Base-by-base conservation (phyloP, 306 rosid genomes). In the Macrotyloma uniflorum region DNA sequence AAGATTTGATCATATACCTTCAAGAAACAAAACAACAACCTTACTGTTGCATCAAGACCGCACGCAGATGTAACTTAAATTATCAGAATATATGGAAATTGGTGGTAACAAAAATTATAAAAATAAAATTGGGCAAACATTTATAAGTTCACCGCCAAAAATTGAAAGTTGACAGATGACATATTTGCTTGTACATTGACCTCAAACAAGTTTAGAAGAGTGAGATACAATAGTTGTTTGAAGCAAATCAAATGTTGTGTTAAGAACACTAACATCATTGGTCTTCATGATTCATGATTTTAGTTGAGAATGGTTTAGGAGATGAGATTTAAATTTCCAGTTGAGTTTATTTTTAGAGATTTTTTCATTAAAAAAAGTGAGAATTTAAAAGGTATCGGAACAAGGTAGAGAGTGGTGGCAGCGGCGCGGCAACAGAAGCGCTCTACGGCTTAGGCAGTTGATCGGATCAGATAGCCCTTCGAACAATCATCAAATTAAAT, bases 11-110 rank as follows among this genome's bases (percentile, higher is more conserved):
- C 68, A 33, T 14, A 12, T 24, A 26, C 65, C 65, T 62, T 32
- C 24, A 32, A 24, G 68, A 8, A 42, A 16, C 45, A 62, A 62
- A 24, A 33, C 15, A 62, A 62, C 26, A 62, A 62, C 23, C 45
- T 32, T 62, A 62, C 43, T 16, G 45, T 6, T 62, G 45, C 68
- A 62, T 32, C 67, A 62, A 32, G 6, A 32, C 22, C 6, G 30
- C 66, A 30, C 46, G 38, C 38, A 65, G 36, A 79, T 50, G 18
- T 28, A n/a, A 67, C 66, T 65, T 72, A 46, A 78, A 16, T 73
- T 63, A 35, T 28, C 23, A 62, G 20, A 69, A 33, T 13, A 1
- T 2, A n/a, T 42, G 28, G 32, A 72, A 45, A 45, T 10, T 32
- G 38, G 28, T 5, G 16, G 30, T 65, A 42, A 38, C 28, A n/a